Base-by-base conservation (phyloP, 2,329 filamentous ascomycete species). In the Pseudocercospora fuligena region DNA sequence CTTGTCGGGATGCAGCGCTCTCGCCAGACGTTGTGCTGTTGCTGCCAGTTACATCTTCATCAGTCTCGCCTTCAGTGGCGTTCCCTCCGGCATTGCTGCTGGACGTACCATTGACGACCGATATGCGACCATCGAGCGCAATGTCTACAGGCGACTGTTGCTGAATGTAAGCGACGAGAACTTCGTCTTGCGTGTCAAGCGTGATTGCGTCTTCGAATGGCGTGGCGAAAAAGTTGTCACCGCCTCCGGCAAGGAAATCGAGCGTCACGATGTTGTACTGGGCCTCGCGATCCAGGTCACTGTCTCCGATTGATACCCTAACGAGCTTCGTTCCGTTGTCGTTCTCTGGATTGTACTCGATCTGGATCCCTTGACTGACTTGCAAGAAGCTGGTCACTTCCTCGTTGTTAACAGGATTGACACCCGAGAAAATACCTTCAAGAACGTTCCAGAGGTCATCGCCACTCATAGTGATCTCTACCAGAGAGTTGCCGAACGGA, bases 401-500 rank as follows among this genome's bases (percentile, higher is more conserved):
- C 64, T 82, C 76, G 8, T 82, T 77, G 74, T 87, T 89, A 72
- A 81, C 82, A 69, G 87, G 81, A 78, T 85, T 90, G 49, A 86
- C 77, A 25, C 78, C 79, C 4, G 84, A 82, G 3, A 89, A 82
- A 65, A 86, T 82, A 4, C 88, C 88, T 73, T 90, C 87, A 33
- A 91, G 80, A 5, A 86, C 80, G 49, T 82, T 79, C 82, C 85
- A 87, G 4, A 90, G 74, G 51, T 85, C 81, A 8, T 83, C 78
- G 19, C 88, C 88, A 0, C 79, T 79, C 68, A 86, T 81, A 0
- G 74, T 78, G 16, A 90, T 77, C 72, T 90, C 86, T 8, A 89
- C 87, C 21, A 90, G 81, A 53, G 87, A 81, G 76, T 90, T 90
- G 63, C 86, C 86, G 69, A 90, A 90, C 46, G 88, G 88, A 77